Conservation (phyloP, 2,329 filamentous ascomycete genomes). For the Knufia fluminis region DNA sequence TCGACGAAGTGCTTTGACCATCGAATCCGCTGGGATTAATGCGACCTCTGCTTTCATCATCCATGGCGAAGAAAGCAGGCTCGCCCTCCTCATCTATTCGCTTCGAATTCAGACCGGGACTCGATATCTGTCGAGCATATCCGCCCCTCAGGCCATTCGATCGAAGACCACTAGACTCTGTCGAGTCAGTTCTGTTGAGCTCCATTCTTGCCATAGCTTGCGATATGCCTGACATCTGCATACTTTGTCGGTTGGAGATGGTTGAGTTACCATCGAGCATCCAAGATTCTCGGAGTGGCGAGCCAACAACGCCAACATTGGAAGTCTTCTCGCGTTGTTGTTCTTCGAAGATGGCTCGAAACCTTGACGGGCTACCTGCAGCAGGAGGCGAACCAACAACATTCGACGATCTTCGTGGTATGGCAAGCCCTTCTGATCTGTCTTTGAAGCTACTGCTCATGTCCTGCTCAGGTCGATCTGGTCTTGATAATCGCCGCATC, state of each 20-base stretch:
- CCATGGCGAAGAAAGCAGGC: conserved; percentile 43
- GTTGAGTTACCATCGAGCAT: conserved; percentile 17
- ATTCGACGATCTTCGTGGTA: conserved; percentile 38
- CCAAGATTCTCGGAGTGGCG: conserved; percentile 55
- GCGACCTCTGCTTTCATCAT: conserved; percentile 34
- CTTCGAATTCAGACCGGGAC: conserved; percentile 35
- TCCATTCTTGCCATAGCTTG: conserved; percentile 26
- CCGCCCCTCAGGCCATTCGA: conserved; percentile 12
- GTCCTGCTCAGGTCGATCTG: conserved; percentile 49
- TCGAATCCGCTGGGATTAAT: neutral
- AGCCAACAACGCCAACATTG: conserved; percentile 50
- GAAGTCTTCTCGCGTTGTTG: conserved; percentile 42
- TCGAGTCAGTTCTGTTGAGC: conserved; percentile 33
- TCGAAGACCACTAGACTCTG: conserved; percentile 21
- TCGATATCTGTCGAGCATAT: conserved; percentile 34
- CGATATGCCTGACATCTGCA: conserved; percentile 22
- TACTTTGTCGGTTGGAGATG: conserved; percentile 9
- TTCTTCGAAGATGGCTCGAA: conserved; percentile 49
- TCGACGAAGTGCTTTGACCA: neutral
- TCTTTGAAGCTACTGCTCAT: conserved; percentile 35
- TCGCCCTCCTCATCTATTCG: conserved; percentile 41
- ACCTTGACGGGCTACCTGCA: conserved; percentile 51
- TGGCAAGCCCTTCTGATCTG: conserved; percentile 43
- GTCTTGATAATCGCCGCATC: conserved; percentile 50
- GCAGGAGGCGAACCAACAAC: conserved; percentile 48